Conservation (phyloP, 768 basidiomycete species). For the Chlorophyllum brunneum region DNA sequence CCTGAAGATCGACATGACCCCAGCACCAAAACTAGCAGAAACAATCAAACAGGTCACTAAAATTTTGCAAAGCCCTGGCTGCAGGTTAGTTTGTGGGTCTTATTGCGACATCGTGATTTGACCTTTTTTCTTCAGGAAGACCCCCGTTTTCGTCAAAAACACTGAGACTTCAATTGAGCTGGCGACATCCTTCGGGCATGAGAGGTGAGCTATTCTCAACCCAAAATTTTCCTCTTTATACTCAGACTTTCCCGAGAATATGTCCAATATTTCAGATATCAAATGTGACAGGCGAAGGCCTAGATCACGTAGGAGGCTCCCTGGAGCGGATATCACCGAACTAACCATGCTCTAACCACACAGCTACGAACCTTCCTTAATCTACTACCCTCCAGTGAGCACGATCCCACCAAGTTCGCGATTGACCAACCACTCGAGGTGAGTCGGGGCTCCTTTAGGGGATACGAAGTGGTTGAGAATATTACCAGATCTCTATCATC, state of each 20-base stretch:
- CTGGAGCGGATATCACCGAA: background rate
- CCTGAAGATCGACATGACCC: slow-evolving; percentile 92
- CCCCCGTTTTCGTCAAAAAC: slow-evolving; percentile 81
- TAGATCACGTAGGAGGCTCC: slow-evolving; percentile 55
- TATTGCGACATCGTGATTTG: background rate
- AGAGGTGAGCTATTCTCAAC: slow-evolving; percentile 46
- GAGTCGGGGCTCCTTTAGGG: background rate
- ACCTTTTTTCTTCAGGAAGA: slow-evolving; percentile 58
- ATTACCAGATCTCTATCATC: slow-evolving; percentile 69
- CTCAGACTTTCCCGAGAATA: slow-evolving; percentile 42
- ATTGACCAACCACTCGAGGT: slow-evolving; percentile 80
- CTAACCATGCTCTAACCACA: slow-evolving; percentile 1
- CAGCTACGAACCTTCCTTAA: slow-evolving; percentile 90
- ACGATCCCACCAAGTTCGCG: slow-evolving; percentile 76
- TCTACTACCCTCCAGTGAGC: slow-evolving; percentile 83
- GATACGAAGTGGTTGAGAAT: background rate
- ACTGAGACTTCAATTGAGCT: slow-evolving; percentile 78
- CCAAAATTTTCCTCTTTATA: slow-evolving; percentile 2
- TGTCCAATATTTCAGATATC: slow-evolving; percentile 92
- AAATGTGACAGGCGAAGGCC: slow-evolving; percentile 92
- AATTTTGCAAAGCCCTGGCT: slow-evolving; percentile 90
- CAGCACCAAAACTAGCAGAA: slow-evolving; percentile 84
- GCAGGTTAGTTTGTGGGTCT: slow-evolving; percentile 47
- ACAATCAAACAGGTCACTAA: slow-evolving; percentile 91
- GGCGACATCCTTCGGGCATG: slow-evolving; percentile 67